phyloP scores from a whole-genome alignment of 352 stramenopile genomes.

The Globisporangium takayamanum region DNA sequence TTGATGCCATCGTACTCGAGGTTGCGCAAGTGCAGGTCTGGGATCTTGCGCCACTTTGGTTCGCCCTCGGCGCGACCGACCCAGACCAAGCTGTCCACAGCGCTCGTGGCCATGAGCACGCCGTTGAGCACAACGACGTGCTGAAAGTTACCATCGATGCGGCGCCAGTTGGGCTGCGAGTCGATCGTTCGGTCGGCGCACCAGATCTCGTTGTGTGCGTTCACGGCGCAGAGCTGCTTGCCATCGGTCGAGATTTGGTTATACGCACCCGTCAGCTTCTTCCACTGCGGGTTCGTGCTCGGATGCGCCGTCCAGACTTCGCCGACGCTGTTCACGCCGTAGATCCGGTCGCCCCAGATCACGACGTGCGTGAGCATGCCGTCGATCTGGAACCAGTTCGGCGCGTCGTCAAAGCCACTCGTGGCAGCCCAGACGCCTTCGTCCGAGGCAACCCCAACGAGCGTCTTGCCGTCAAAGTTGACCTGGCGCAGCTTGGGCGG shows the following conservation, averaged over 20 bases:
- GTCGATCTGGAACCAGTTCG: constrained; percentile 17
- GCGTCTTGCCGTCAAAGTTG: constrained; percentile 16
- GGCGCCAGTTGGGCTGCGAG: constrained; percentile 8
- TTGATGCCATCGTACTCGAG: constrained; percentile 22
- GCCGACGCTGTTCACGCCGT: constrained; percentile 15
- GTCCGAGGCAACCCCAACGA: constrained; percentile 10
- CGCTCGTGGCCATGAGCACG: constrained; percentile 6
- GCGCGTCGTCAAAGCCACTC: constrained; percentile 9
- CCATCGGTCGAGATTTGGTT: constrained; percentile 23
- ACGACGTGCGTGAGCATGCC: constrained; percentile 18
- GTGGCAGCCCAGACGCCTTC: constrained; percentile 17
- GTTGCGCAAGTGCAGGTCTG: constrained; percentile 13
- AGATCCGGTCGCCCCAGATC: constrained; percentile 20
- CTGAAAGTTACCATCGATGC: neutral
- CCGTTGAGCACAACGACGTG: constrained; percentile 13
- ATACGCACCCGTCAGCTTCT: constrained; percentile 10
- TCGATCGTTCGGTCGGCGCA: constrained; percentile 20
- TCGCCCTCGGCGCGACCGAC: constrained; percentile 13
- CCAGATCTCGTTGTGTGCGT: constrained; percentile 15
- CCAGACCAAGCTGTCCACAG: constrained; percentile 15
- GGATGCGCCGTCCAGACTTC: constrained; percentile 14
- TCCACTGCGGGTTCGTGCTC: constrained; percentile 9
- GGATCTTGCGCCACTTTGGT: constrained; percentile 18
- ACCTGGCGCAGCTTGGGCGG: constrained; percentile 15
- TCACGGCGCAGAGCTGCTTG: constrained; percentile 22